Evolutionary conservation across 805 yeast species (phyloP), one percentile per base, ranked within the genome.

Genomic region (Teunomyces lycoperdinae): DNA sequence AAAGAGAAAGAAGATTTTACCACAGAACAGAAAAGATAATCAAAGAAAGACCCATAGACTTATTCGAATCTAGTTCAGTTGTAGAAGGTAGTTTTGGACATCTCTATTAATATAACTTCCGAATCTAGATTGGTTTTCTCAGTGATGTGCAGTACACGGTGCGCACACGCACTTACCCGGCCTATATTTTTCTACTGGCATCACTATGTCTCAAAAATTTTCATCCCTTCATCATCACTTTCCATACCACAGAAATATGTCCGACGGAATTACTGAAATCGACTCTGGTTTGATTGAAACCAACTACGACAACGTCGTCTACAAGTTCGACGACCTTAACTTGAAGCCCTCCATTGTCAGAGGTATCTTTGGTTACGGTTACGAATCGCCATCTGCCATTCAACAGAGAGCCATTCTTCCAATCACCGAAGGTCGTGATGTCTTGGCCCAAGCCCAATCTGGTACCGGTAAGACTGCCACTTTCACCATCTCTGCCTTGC

Each of bases 391-490:
- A 56, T 90, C 97, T 47, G 94, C 98, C 48, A 94, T 94, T 75
- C 99, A 94, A 77, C 91, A 90, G 66, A 84, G 99, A 71, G 99
- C 98, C 54, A 94, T 94, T 60, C 76, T 87, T 73, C 99, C 96
- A 68, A 91, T 94, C 70, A 86, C 90, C 61, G 85, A 84, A 64
- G 97, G 97, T 48, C 84, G 90, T 70, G 99, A 94, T 71, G 95
- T 91, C 46, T 83, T 94, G 54, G 99, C 99, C 51, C 99, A 94
- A 76, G 98, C 99, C 50, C 99, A 94, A 74, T 89, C 97, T 32
- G 99, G 99, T 73, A 94, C 99, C 43, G 99, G 99, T 73, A 94
- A 94, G 76, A 94, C 99, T 27, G 99, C 98, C 55, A 94, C 99
- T 42, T 94, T 94, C 78, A 80, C 97, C 54, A 92, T 94, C 57